Evolutionary conservation across 1,284 basidiomycete species (phyloP).

Genomic region (Macrocystidia cucumis): DNA sequence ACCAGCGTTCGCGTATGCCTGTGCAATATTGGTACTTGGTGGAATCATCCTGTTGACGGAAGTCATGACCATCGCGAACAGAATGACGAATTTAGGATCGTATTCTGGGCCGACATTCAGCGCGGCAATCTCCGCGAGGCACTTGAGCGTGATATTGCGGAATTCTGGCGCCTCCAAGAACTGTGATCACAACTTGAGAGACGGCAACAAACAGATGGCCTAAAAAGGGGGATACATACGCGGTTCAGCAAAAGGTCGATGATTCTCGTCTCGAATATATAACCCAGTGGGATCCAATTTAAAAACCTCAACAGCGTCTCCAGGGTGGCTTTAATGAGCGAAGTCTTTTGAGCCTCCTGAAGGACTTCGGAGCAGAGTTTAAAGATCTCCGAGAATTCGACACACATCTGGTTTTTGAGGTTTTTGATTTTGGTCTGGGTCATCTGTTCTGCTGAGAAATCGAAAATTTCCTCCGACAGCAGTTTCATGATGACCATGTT

Average conservation of each 20-base stretch:
- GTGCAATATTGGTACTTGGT: constrained; percentile 92
- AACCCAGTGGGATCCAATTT: constrained; percentile 99
- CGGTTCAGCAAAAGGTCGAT: constrained; percentile 91
- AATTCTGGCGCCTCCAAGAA: constrained; percentile 97
- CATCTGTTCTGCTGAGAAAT: constrained; percentile 99
- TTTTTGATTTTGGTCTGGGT: constrained; percentile 97
- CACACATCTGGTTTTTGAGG: constrained; percentile 96
- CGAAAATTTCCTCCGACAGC: constrained; percentile 98
- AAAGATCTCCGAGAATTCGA: constrained; percentile 96
- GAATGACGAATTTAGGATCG: constrained; percentile 94
- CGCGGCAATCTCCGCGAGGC: constrained; percentile 94
- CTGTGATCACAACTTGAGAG: constrained; percentile 30
- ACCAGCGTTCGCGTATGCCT: constrained; percentile 86
- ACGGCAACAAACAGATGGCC: background rate
- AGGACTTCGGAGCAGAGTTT: constrained; percentile 93
- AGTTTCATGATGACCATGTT: constrained; percentile 99
- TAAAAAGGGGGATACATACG: constrained; percentile 39
- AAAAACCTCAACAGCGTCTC: constrained; percentile 96
- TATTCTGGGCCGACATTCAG: constrained; percentile 97
- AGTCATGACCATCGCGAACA: constrained; percentile 99
- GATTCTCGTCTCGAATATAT: constrained; percentile 98
- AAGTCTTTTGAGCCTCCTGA: constrained; percentile 96
- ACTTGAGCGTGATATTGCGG: constrained; percentile 96
- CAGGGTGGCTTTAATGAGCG: constrained; percentile 91
- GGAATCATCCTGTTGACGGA: constrained; percentile 95